A percentile compares a stretch with the other conserved stretches of the same genome.
Evolutionary conservation across 2,329 filamentous ascomycete genomes (phyloP).

Genomic region (Eurotiales sp.): DNA sequence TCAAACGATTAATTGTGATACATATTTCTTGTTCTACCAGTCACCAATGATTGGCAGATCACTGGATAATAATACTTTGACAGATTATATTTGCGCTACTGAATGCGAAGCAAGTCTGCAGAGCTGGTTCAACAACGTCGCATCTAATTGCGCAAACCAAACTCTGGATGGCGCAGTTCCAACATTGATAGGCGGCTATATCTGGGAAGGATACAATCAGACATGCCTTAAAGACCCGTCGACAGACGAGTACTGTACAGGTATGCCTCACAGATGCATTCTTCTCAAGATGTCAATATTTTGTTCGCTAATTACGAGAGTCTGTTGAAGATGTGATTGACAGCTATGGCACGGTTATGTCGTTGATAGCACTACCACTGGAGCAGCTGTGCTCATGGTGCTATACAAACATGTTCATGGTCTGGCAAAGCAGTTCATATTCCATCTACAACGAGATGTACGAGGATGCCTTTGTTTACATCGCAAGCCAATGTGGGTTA

Average conservation of each 20-base stretch:
- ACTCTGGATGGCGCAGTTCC: conserved; percentile 4
- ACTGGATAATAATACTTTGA: conserved; percentile 14
- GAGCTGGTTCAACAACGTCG: conserved; percentile 16
- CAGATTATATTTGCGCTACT: conserved; percentile 16
- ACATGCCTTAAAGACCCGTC: conserved; percentile 17
- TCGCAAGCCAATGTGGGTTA: too few species aligned
- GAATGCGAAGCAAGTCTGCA: conserved; percentile 14
- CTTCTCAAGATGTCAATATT: too few species aligned
- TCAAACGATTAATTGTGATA: conserved; percentile 10
- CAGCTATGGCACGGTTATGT: background rate
- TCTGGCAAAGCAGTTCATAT: too few species aligned
- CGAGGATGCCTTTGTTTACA: too few species aligned
- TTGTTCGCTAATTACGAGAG: too few species aligned
- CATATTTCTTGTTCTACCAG: conserved; percentile 1
- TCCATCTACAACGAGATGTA: too few species aligned
- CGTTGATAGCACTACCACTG: too few species aligned
- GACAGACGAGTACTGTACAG: background rate
- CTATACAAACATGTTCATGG: too few species aligned
- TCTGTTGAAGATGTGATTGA: background rate
- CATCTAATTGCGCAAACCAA: conserved; percentile 12
- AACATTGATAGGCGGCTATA: conserved; percentile 11
- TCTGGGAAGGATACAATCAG: conserved; percentile 19
- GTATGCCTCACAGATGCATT: background rate
- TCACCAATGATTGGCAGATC: background rate
- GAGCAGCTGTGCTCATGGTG: too few species aligned